These are phyloP conservation scores for Phytophthora ohioensis DNA, from an alignment of 352 stramenopile species.

Conservation along the genomic window DNA sequence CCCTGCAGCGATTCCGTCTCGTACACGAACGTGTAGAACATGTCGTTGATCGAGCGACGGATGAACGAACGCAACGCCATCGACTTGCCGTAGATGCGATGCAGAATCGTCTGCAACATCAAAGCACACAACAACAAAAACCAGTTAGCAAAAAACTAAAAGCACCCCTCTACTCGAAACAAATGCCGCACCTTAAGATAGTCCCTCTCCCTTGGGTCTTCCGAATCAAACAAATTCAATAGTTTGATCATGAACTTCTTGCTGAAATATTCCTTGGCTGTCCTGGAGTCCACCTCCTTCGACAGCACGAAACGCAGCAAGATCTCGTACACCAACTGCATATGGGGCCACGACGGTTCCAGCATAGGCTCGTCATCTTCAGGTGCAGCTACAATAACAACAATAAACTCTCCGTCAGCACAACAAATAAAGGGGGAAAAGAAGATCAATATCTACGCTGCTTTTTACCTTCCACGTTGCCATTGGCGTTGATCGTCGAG, in stretches of 20 bases:
- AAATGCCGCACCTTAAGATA: constrained; percentile 93
- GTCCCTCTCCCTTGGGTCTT: constrained; percentile 98
- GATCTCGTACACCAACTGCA: constrained; percentile 99
- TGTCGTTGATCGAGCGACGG: constrained; percentile 97
- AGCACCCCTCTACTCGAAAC: neutral
- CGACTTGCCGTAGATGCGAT: constrained; percentile 99
- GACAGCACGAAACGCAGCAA: constrained; percentile 98
- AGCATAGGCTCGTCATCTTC: constrained; percentile 99
- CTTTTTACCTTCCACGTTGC: constrained; percentile 55
- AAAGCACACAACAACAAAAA: constrained; percentile 11
- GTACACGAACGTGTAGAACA: constrained; percentile 99
- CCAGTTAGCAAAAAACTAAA: neutral
- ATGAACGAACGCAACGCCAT: constrained; percentile 99
- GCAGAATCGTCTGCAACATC: constrained; percentile 92
- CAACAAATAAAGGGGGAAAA: neutral
- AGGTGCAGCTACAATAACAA: constrained; percentile 59
- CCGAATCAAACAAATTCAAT: constrained; percentile 88
- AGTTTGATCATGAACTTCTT: constrained; percentile 97
- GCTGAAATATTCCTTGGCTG: constrained; percentile 97
- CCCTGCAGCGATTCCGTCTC: constrained; percentile 96
- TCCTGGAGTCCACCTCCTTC: constrained; percentile 97
- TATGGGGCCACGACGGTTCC: constrained; percentile 97
- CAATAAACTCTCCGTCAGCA: constrained; percentile 6
- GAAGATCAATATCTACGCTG: neutral
- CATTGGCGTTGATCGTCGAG: constrained; percentile 74